phyloP scores from a whole-genome alignment of 2,329 filamentous ascomycete genomes.

The Exophiala phaeomuriformis region DNA sequence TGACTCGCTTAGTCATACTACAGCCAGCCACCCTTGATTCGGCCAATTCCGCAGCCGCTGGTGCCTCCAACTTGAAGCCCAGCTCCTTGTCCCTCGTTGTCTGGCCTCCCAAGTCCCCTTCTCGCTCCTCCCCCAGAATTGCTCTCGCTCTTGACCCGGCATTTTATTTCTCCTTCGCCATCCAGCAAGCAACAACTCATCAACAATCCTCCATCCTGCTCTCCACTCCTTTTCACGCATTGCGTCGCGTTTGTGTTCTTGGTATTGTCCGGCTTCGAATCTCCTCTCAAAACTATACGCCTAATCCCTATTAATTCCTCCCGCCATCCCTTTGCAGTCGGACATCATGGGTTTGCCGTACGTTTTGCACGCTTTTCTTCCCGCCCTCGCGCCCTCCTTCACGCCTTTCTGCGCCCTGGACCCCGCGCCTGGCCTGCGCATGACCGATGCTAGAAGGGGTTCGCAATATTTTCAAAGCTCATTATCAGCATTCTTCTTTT shows the following conservation, averaged over 20 bases:
- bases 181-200: constrained; percentile 15
- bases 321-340: constrained; percentile 1
- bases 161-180: constrained; percentile 4
- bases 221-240: constrained; percentile 13
- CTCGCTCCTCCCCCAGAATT: background rate
- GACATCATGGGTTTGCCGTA: constrained; percentile 45
- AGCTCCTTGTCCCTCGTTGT: background rate
- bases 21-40: background rate
- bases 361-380: constrained; percentile 26
- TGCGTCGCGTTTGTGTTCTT: constrained; percentile 13
- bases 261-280: constrained; percentile 14
- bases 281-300: constrained; percentile 20
- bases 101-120: background rate
- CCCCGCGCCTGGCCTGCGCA: constrained; percentile 9
- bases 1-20: background rate
- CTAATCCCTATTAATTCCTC: background rate
- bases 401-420: constrained; percentile 16
- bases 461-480: constrained; percentile 6
- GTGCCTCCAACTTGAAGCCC: background rate
- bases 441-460: constrained; percentile 5
- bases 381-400: constrained; percentile 1
- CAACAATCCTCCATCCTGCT: constrained; percentile 15
- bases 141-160: background rate
- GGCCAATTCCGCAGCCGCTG: background rate
- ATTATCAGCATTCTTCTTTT: background rate